Evolutionary conservation across 345 rosid genomes (phyloP), one percentile per base, ranked within the genome.

Genomic region (Salix udensis): DNA sequence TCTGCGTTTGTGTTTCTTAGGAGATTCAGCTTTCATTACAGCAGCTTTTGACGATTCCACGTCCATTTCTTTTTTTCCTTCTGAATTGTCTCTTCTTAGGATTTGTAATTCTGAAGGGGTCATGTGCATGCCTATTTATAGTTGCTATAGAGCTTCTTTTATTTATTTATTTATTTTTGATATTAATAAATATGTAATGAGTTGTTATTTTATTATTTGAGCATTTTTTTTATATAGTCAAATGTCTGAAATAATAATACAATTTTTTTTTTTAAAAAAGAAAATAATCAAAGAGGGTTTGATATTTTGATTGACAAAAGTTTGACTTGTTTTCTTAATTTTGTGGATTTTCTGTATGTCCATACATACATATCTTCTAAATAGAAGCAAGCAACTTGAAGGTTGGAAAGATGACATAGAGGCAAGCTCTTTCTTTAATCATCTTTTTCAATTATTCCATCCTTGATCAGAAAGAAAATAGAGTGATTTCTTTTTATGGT

Each of bases 1-100:
- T 65, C 90, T 26, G 39, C 83, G 81, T 66, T 31, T 68, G 70
- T 68, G 74, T 34, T 72, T 84, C 61, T 48, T 78, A 11, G 73
- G 48, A 36, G 73, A 81, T 16, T 50, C 37, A 7, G 36, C 65
- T 30, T 34, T 62, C 23, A 14, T 44, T 19, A 18, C 30, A 30
- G 65, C 13, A 2, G 0, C 73, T 2, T 70, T 50, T 30, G 64
- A 31, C 23, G 71, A 53, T 36, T 76, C 58, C 68, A 75, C 26
- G 31, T 55, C 48, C 18, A 50, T 60, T 39, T 50, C 74, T 14
- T 34, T 31, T n/a, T 40, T 16, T 10, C 64, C 24, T 58, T 3
- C 13, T 9, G 23, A 58, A 58, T 9, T 1, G 46, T 58, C 28
- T n/a, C 28, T 23, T 9, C 28, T 58, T 4, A 9, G 28, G 28